A percentile compares a stretch with the other conserved stretches of the same genome.
Conservation (phyloP, 2,329 filamentous ascomycete species). For the Trichophaea hybrida region DNA sequence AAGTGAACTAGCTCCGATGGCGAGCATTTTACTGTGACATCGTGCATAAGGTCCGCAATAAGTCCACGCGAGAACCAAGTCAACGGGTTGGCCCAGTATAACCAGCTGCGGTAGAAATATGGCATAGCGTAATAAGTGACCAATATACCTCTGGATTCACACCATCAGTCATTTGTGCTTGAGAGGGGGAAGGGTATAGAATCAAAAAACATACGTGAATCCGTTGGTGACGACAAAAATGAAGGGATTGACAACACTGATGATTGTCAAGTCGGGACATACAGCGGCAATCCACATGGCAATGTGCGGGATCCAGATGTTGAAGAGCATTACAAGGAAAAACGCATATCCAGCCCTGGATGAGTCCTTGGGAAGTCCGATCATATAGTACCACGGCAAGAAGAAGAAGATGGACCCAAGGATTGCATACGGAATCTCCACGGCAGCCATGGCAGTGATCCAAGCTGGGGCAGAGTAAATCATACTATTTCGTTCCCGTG, state of each 20-base stretch:
- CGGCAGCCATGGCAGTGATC: constrained; percentile 55
- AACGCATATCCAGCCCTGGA: constrained; percentile 59
- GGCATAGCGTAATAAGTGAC: constrained; percentile 50
- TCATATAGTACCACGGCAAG: constrained; percentile 61
- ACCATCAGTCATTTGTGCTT: constrained; percentile 39
- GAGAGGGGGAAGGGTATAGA: constrained; percentile 59
- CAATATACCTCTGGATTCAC: constrained; percentile 62
- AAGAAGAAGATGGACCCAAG: constrained; percentile 53
- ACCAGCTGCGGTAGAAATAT: constrained; percentile 59
- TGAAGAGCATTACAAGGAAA: constrained; percentile 61
- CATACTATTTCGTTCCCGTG: constrained; percentile 55
- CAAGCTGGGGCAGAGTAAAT: constrained; percentile 71
- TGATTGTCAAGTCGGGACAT: constrained; percentile 63
- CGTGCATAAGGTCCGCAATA: constrained; percentile 46
- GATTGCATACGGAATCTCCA: constrained; percentile 57
- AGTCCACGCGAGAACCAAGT: constrained; percentile 62
- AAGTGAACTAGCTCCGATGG: constrained; percentile 48
- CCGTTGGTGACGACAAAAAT: constrained; percentile 65
- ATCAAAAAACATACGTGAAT: constrained; percentile 41
- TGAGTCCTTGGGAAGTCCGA: constrained; percentile 52
- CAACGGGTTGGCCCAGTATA: constrained; percentile 45
- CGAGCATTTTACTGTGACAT: constrained; percentile 39
- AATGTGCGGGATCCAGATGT: constrained; percentile 37
- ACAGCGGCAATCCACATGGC: constrained; percentile 77
- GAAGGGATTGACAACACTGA: constrained; percentile 61